Percentiles rank a stretch among this genome's conserved stretches.
phyloP scores from a whole-genome alignment of 768 basidiomycete genomes.

The Agrocybe chaxingu region DNA sequence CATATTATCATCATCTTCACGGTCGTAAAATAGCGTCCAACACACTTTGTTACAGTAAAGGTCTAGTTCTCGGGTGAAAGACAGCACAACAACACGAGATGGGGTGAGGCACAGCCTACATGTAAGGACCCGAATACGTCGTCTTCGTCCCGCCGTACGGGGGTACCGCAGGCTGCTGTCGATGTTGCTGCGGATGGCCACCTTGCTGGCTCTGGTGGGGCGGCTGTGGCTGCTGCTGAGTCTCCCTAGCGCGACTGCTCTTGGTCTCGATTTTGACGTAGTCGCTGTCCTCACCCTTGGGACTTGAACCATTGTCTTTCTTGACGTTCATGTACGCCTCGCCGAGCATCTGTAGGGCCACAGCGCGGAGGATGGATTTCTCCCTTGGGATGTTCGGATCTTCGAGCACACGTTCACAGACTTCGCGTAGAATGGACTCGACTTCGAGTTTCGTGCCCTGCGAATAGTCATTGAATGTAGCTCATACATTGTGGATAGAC shows the following conservation, averaged over 20 bases:
- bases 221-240: not conserved
- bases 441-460: slow-evolving; percentile 91
- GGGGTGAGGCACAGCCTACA: too few species aligned
- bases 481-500: not conserved
- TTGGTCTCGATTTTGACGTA: slow-evolving; percentile 82
- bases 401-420: slow-evolving; percentile 76
- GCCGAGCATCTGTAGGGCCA: slow-evolving; percentile 81
- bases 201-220: too few species aligned
- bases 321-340: slow-evolving; percentile 71
- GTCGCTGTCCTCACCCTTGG: slow-evolving; percentile 58
- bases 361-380: slow-evolving; percentile 70
- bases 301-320: slow-evolving; percentile 46
- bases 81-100: too few species aligned
- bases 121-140: too few species aligned
- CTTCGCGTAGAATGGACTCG: slow-evolving; percentile 85
- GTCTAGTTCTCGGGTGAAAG: too few species aligned
- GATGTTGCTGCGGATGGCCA: too few species aligned
- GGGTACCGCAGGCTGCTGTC: too few species aligned
- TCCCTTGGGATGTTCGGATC: slow-evolving; percentile 49
- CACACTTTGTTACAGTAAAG: too few species aligned
- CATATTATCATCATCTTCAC: too few species aligned
- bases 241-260: slow-evolving; percentile 46
- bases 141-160: too few species aligned
- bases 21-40: too few species aligned
- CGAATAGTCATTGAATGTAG: not conserved